Conservation (phyloP, 805 yeast genomes). For the Kluyveromyces siamensis region DNA sequence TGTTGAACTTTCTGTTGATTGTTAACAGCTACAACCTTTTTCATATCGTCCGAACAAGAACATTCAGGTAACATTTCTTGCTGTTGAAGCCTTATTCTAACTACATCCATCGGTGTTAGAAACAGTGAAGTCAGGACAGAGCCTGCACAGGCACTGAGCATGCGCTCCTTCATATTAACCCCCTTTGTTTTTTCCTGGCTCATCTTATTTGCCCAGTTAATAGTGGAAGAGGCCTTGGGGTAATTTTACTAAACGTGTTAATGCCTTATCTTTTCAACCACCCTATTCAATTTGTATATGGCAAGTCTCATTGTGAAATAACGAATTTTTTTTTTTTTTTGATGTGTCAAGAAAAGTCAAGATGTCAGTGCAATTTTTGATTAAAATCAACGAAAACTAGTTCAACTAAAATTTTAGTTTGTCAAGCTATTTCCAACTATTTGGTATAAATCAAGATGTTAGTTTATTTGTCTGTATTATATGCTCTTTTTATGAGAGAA, state of each 20-base stretch:
- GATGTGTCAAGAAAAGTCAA: neutral
- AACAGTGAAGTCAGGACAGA: conserved; percentile 63
- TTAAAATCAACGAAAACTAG: neutral
- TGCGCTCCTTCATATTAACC: conserved; percentile 48
- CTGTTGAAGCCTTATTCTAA: conserved; percentile 67
- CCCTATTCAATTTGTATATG: neutral
- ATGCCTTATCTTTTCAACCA: neutral
- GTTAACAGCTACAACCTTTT: conserved; percentile 26
- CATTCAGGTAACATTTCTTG: conserved; percentile 52
- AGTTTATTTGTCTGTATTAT: conserved; percentile 1
- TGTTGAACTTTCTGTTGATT: conserved; percentile 3
- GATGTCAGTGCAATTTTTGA: neutral
- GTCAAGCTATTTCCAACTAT: neutral
- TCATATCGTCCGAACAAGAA: conserved; percentile 25
- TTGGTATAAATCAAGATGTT: neutral
- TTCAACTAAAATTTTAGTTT: too few relatives aligned
- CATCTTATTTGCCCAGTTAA: neutral
- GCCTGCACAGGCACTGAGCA: conserved; percentile 74
- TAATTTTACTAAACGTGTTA: neutral
- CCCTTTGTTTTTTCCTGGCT: conserved; percentile 13
- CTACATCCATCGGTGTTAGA: conserved; percentile 77
- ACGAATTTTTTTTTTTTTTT: neutral
- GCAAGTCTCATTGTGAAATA: neutral
- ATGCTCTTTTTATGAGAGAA: conserved; percentile 16
- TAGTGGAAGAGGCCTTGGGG: neutral